A percentile compares a stretch with the other conserved stretches of the same genome.
Conservation (phyloP, 352 stramenopile species). For the Globisporangium recalcitrans region DNA sequence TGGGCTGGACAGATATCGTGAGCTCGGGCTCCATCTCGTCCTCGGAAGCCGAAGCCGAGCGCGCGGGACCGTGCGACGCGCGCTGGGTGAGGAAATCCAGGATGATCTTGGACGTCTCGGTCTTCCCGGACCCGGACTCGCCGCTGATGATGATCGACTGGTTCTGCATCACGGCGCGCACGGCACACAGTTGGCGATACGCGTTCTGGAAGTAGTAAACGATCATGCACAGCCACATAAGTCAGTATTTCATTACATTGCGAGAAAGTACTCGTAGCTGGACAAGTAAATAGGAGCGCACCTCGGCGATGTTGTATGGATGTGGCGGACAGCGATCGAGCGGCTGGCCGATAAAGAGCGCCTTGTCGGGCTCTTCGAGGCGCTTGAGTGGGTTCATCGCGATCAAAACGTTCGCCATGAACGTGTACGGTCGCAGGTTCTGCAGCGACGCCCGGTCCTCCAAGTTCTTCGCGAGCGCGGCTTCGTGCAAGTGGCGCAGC, state of each 20-base stretch:
- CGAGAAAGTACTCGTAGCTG: not conserved
- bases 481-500: conserved; percentile 78
- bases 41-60: conserved; percentile 46
- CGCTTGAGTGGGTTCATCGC: conserved; percentile 78
- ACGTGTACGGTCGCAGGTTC: conserved; percentile 80
- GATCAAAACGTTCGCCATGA: conserved; percentile 86
- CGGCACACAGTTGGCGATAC: conserved; percentile 77
- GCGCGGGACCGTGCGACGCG: conserved; percentile 41
- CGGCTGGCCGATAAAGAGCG: conserved; percentile 61
- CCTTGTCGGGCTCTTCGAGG: conserved; percentile 66
- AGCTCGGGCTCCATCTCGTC: conserved; percentile 60
- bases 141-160: conserved; percentile 95
- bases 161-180: conserved; percentile 83
- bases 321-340: conserved; percentile 70
- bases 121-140: conserved; percentile 93
- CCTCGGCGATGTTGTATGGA: conserved; percentile 80
- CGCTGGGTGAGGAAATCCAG: conserved; percentile 80
- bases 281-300: not conserved
- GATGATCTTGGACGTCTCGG: conserved; percentile 94
- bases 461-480: conserved; percentile 84
- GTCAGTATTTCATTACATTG: conserved; percentile 13
- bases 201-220: conserved; percentile 35
- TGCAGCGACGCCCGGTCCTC: conserved; percentile 72
- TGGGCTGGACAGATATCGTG: conserved; percentile 35
- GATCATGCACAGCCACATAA: not conserved